Evolutionary conservation across 768 basidiomycete species (phyloP).

Genomic region (Boletus tomentosulus): DNA sequence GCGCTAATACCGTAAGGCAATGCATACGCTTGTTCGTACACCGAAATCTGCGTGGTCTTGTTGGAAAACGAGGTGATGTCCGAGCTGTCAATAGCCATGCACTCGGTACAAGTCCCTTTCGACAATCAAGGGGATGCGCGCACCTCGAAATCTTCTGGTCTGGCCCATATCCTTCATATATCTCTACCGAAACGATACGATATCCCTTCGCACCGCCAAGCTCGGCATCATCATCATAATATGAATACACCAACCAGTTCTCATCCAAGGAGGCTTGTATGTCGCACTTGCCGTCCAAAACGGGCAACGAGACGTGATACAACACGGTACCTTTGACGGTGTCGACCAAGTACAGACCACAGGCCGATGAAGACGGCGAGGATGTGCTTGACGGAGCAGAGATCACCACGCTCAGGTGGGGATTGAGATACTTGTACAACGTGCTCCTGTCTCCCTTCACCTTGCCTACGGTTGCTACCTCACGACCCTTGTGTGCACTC

Average conservation of each 20-base stretch:
- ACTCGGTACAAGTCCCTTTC: background rate
- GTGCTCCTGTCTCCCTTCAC: constrained; percentile 86
- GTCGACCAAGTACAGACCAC: constrained; percentile 78
- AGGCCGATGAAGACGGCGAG: constrained; percentile 29
- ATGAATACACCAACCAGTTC: constrained; percentile 92
- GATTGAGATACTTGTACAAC: constrained; percentile 93
- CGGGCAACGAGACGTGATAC: constrained; percentile 59
- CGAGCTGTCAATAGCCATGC: constrained; percentile 34
- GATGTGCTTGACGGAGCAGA: constrained; percentile 38
- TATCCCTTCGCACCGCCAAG: constrained; percentile 57
- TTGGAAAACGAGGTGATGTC: constrained; percentile 54
- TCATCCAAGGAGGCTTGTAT: constrained; percentile 70
- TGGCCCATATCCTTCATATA: constrained; percentile 71
- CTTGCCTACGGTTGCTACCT: constrained; percentile 75
- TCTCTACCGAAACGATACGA: constrained; percentile 76
- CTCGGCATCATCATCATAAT: constrained; percentile 60
- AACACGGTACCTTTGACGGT: constrained; percentile 70
- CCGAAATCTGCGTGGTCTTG: constrained; percentile 48
- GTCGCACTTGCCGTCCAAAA: constrained; percentile 46
- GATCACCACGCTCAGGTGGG: constrained; percentile 64
- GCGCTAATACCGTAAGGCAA: constrained; percentile 67
- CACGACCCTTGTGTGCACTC: constrained; percentile 37
- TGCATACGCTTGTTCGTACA: constrained; percentile 65
- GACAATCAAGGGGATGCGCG: constrained; percentile 26
- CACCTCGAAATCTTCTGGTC: constrained; percentile 76